Conservation (phyloP, 768 basidiomycete genomes). For the Pleurotus tuber-regium region DNA sequence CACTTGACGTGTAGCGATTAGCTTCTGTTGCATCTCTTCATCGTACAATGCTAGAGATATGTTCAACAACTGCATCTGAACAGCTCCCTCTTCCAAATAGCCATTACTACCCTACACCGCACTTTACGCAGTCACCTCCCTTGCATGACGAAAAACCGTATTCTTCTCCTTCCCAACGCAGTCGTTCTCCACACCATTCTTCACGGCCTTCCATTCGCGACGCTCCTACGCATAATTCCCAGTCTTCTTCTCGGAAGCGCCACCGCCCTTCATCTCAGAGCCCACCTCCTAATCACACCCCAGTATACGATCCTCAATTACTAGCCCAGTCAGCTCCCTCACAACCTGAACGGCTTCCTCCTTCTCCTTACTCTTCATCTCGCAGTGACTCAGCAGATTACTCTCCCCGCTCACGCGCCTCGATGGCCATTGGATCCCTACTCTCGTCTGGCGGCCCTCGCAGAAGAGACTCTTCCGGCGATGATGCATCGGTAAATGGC, state of each 20-base stretch:
- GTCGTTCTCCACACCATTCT: constrained; percentile 37
- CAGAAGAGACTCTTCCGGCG: constrained; percentile 33
- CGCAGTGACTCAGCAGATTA: constrained; percentile 66
- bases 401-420: constrained; percentile 67
- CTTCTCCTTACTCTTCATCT: constrained; percentile 73
- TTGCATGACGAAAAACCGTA: constrained; percentile 30
- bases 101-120: constrained; percentile 38
- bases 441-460: constrained; percentile 44
- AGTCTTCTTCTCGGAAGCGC: constrained; percentile 56
- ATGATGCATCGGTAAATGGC: constrained; percentile 21
- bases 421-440: constrained; percentile 80
- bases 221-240: constrained; percentile 22
- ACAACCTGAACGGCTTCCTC: constrained; percentile 51
- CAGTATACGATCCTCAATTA: constrained; percentile 30
- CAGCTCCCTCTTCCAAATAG: constrained; percentile 24
- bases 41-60: constrained; percentile 66
- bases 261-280: constrained; percentile 59
- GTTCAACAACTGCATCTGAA: constrained; percentile 29
- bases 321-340: constrained; percentile 36
- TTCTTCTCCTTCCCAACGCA: constrained; percentile 33
- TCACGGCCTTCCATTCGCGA: constrained; percentile 32
- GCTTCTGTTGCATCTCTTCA: constrained; percentile 71
- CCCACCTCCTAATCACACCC: constrained; percentile 32
- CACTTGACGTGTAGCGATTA: constrained; percentile 48
- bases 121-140: constrained; percentile 32